Evolutionary conservation across 169 alveolate genomes (phyloP), one percentile per base, ranked within the genome.

Genomic region (Eimeria necatrix): DNA sequence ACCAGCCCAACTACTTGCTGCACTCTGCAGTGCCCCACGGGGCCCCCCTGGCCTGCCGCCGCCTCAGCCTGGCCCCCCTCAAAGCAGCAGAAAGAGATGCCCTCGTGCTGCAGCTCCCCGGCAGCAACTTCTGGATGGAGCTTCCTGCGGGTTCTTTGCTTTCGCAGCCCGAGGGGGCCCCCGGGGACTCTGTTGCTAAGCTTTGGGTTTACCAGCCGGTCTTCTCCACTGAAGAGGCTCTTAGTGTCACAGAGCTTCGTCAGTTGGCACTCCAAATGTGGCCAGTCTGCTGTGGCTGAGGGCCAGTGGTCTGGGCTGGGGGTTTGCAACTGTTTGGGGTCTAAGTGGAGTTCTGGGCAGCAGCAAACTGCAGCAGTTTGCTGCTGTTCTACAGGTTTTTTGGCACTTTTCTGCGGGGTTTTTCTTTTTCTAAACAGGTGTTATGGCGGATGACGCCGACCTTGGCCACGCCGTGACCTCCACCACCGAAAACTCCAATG

Each of bases 81-180:
- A 14, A 52, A 41, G n/a, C 32, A 41, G 51, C 18, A 32, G 81
- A 60, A 61, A 59, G 93, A 73, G 93, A 85, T 10, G 93, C 80
- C n/a, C 81, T 85, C 68, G 32, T 85, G 32, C 59, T 48, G 81
- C 70, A 85, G 73, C 70, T 85, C 24, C 78, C 49, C 9, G 93
- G 93, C 52, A 85, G 81, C 64, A 61, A 14, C 81, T 8, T 18
- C 48, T 85, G 93, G 93, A 85, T 85, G 93, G 93, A 85, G 46
- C 8, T 85, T 52, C 93, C 93, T 26, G 93, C 48, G 22, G 93
- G 83, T 16, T 32, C 93, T 26, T 26, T 85, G 20, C 80, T 85
- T 24, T 78, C 83, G 32, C 81, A 3, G 16, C 48, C 93, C 60
- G 51, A 9, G 24, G 80, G 32, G 12, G 59, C 12, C 16, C 32